Base-by-base conservation (phyloP, 495 filamentous ascomycete species). In the Penicillium verhagenii region DNA sequence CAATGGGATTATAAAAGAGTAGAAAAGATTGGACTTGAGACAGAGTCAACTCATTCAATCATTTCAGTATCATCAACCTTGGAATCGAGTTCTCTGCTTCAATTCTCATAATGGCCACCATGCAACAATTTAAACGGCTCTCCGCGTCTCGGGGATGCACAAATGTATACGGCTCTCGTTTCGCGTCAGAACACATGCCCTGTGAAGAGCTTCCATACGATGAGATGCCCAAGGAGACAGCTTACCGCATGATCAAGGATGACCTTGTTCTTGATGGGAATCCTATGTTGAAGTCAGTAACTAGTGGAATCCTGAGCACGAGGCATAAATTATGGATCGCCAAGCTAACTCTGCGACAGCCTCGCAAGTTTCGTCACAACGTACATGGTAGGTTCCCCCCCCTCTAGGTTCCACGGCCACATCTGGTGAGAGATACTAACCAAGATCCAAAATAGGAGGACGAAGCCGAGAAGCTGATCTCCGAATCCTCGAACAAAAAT, bases 401-500 rank as follows among this genome's bases (percentile, higher is more conserved):
- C n/a, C n/a, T n/a, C n/a, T n/a, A n/a, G n/a, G n/a, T n/a, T n/a
- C n/a, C n/a, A n/a, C n/a, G n/a, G n/a, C n/a, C n/a, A n/a, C n/a
- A n/a, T n/a, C n/a, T 47, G 7, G 19, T 24, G 7, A 16, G 8
- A 23, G 2, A 29, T 29, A 14, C 24, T 25, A 24, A 5, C 21
- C 13, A 24, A 47, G 18, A 52, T 19, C 29, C 3, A 6, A 38
- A 6, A 14, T 47, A 87, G 86, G 90, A 95, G 72, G 87, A 92
- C 50, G 90, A 95, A 75, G 90, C 85, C 21, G 88, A 94, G 73
- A 89, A 90, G 70, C 82, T 95, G 67, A 94, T 95, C 88, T 76
- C 83, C 67, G 90, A 94, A 61, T 83, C 85, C 59, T 85, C 93
- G 61, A 82, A 86, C 66, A 95, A 95, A 73, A 95, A 95, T 76